Conservation (phyloP, 306 rosid species). For the Glycine soja region DNA sequence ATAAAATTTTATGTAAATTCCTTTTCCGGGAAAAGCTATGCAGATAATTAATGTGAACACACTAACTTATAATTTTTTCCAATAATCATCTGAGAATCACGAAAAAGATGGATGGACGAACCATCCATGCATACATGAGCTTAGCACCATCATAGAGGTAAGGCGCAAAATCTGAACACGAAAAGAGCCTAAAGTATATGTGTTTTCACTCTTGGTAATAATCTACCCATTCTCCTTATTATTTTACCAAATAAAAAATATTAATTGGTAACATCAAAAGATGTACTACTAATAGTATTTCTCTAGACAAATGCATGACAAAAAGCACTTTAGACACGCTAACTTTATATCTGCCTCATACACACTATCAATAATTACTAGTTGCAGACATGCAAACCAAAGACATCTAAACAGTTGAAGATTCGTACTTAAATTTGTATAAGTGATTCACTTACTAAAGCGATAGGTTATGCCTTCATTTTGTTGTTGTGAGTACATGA, state of each 20-base stretch:
- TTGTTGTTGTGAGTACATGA: conserved; percentile 1
- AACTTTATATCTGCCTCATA: neutral
- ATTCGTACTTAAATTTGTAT: neutral
- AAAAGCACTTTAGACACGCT: neutral
- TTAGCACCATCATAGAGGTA: neutral
- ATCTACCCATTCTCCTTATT: neutral
- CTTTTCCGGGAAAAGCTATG: neutral
- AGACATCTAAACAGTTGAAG: conserved; percentile 7
- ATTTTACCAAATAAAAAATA: neutral
- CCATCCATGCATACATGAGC: neutral
- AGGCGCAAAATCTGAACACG: neutral
- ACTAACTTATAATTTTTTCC: neutral
- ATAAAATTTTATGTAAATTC: no score
- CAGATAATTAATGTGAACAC: neutral
- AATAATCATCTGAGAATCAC: neutral
- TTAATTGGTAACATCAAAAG: neutral
- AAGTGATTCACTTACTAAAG: neutral
- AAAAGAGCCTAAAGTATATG: neutral
- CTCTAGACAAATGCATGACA: neutral
- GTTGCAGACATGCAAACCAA: neutral
- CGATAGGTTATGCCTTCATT: neutral
- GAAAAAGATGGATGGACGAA: neutral
- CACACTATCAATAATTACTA: neutral
- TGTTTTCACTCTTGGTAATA: neutral
- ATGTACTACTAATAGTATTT: neutral